phyloP scores from a whole-genome alignment of 148 eudicot species.

The Spergularia bocconei region DNA sequence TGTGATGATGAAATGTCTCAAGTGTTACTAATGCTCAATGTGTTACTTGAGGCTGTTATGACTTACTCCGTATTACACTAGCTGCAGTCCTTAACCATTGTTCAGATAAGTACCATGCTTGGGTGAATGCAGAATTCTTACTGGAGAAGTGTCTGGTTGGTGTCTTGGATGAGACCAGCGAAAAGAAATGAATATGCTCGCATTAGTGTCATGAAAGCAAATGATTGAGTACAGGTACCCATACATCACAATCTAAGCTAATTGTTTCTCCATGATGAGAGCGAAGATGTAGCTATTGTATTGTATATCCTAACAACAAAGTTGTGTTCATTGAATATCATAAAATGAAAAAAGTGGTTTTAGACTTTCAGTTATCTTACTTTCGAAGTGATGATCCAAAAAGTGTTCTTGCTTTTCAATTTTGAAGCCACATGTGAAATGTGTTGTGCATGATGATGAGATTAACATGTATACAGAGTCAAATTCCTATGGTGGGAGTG shows the following conservation, averaged over 20 bases:
- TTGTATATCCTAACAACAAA: neutral
- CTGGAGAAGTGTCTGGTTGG: constrained; percentile 94
- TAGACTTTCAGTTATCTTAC: no score
- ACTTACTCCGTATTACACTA: no score
- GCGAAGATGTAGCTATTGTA: neutral
- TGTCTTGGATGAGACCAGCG: constrained; percentile 49
- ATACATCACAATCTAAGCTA: constrained; percentile 5
- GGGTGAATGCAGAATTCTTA: constrained; percentile 92
- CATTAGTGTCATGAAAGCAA: neutral
- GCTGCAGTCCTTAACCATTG: constrained; percentile 41
- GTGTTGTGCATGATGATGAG: no score
- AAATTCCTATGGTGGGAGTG: no score
- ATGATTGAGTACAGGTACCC: neutral
- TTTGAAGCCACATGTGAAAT: no score
- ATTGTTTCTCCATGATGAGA: neutral
- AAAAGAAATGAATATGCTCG: constrained; percentile 15
- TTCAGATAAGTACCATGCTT: constrained; percentile 88
- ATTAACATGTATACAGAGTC: no score
- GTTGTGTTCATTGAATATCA: constrained; percentile 1
- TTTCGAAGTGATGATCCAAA: no score
- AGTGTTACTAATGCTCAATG: neutral
- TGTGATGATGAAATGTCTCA: no score
- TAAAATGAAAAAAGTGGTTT: no score
- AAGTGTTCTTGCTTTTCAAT: no score
- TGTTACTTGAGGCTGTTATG: neutral